phyloP scores from a whole-genome alignment of 768 basidiomycete species.

The Hypsizygus marmoreus region DNA sequence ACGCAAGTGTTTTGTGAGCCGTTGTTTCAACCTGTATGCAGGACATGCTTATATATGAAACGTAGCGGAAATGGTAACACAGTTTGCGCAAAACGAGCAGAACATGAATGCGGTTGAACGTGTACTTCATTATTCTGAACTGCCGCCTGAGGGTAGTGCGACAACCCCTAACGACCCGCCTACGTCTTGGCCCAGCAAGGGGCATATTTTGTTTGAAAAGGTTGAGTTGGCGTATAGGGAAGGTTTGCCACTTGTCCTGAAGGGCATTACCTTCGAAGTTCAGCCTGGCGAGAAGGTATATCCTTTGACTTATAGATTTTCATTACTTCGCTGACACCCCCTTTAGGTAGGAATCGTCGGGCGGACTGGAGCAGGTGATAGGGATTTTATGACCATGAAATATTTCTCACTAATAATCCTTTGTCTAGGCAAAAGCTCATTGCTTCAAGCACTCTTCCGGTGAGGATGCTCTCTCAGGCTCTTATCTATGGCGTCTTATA shows the following conservation, averaged over 20 bases:
- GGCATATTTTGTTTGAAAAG: constrained; percentile 54
- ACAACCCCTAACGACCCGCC: constrained; percentile 47
- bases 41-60: neutral
- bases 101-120: constrained; percentile 77
- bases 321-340: neutral
- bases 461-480: constrained; percentile 16
- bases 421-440: constrained; percentile 52
- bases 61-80: constrained; percentile 53
- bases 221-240: constrained; percentile 60
- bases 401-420: neutral
- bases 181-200: constrained; percentile 49
- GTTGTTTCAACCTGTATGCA: neutral
- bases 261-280: constrained; percentile 57
- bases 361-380: constrained; percentile 48
- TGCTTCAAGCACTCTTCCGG: constrained; percentile 60
- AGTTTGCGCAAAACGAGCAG: constrained; percentile 63
- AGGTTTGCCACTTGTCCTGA: constrained; percentile 65
- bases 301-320: neutral
- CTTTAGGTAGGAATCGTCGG: constrained; percentile 47
- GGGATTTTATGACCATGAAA: neutral
- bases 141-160: constrained; percentile 54
- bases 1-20: constrained; percentile 48
- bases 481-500: neutral
- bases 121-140: constrained; percentile 62
- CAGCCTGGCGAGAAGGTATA: constrained; percentile 65